phyloP scores from a whole-genome alignment of 2,329 filamentous ascomycete species.

The Chaetomium olivaceum region DNA sequence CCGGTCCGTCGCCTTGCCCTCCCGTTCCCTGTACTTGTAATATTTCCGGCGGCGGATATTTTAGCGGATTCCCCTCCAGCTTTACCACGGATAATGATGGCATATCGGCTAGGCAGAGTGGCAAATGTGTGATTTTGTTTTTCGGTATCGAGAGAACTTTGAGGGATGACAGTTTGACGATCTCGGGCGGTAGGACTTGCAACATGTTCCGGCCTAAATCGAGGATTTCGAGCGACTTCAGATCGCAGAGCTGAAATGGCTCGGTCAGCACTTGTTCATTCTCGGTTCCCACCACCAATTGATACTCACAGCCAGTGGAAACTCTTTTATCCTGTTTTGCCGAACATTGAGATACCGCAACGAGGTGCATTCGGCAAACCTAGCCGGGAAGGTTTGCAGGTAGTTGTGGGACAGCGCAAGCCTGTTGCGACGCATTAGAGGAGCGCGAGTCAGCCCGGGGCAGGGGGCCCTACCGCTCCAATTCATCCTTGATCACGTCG shows the following conservation, averaged over 20 bases:
- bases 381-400: conserved; percentile 65
- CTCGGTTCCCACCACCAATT: background rate
- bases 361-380: conserved; percentile 74
- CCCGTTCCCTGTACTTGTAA: conserved; percentile 59
- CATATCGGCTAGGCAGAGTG: conserved; percentile 85
- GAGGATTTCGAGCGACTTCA: conserved; percentile 85
- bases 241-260: conserved; percentile 70
- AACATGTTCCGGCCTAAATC: conserved; percentile 90
- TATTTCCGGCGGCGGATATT: conserved; percentile 72
- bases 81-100: conserved; percentile 85
- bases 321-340: conserved; percentile 70
- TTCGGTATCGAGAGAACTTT: conserved; percentile 87
- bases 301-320: conserved; percentile 55
- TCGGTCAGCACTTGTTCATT: conserved; percentile 20
- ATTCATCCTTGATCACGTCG: conserved; percentile 70
- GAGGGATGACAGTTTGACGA: conserved; percentile 77
- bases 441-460: conserved; percentile 8
- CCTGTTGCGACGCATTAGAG: conserved; percentile 44
- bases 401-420: conserved; percentile 81
- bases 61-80: conserved; percentile 82
- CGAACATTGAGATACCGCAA: conserved; percentile 79
- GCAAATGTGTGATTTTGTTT: conserved; percentile 83
- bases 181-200: conserved; percentile 72
- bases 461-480: conserved; percentile 61
- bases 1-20: conserved; percentile 55